These are phyloP conservation scores for Dissophora ornata DNA, from an alignment of 192 early-diverging fungal species.

Conservation along the genomic window DNA sequence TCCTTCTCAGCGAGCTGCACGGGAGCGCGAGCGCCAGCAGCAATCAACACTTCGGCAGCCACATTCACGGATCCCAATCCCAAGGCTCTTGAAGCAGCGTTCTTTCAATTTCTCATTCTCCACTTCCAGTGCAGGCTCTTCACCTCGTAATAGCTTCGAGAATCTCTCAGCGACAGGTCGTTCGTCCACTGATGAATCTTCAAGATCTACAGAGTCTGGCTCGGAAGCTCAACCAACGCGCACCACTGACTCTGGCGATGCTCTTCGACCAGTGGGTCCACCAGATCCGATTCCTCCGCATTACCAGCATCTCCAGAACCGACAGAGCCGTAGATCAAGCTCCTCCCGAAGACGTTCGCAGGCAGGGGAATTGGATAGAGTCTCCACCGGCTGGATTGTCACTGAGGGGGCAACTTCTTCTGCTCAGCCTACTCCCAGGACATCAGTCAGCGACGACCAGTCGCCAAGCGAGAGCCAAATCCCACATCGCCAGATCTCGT, in stretches of 20 bases:
- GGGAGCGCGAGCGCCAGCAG: background rate
- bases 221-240: background rate
- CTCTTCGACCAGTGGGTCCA: constrained; percentile 31
- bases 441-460: constrained; percentile 14
- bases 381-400: constrained; percentile 31
- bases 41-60: background rate
- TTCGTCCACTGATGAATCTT: constrained; percentile 24
- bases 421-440: background rate
- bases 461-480: background rate
- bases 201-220: background rate
- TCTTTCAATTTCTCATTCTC: constrained; percentile 48
- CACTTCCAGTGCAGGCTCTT: background rate
- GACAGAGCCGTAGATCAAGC: constrained; percentile 5
- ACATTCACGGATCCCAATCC: constrained; percentile 19
- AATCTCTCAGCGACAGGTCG: background rate
- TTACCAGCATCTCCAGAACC: constrained; percentile 48
- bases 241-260: constrained; percentile 10
- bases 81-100: constrained; percentile 41
- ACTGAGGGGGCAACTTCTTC: constrained; percentile 1
- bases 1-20: constrained; percentile 1
- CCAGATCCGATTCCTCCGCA: constrained; percentile 49
- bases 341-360: constrained; percentile 40
- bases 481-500: constrained; percentile 22
- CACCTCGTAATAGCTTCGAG: background rate
- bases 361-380: constrained; percentile 36